Percentiles rank a stretch among this genome's conserved stretches.
These are phyloP conservation scores for Ajuga chamaepitys DNA, from an alignment of 257 asterid species.

Conservation along the genomic window DNA sequence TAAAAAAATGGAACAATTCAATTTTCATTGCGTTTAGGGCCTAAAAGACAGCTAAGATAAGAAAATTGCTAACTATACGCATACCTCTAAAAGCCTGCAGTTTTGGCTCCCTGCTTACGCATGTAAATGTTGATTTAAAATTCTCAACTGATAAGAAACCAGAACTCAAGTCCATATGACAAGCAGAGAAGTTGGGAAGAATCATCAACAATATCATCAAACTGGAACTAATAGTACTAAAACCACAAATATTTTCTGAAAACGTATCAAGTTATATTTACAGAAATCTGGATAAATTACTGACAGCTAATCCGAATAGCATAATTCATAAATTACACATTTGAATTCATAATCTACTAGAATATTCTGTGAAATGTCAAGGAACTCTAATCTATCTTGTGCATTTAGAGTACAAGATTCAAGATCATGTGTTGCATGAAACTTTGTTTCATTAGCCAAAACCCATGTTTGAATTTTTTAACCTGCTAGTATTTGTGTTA, in stretches of 20 bases:
- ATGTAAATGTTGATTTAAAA: constrained; percentile 61
- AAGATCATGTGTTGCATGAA: neutral
- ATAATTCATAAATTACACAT: constrained; percentile 46
- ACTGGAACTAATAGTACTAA: neutral
- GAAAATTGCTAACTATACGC: neutral
- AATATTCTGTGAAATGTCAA: too few relatives aligned
- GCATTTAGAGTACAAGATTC: constrained; percentile 1
- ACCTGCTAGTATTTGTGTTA: too few relatives aligned
- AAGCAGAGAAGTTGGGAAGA: constrained; percentile 54
- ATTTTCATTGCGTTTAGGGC: neutral
- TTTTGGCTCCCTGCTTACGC: constrained; percentile 72
- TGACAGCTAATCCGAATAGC: constrained; percentile 54
- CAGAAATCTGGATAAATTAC: constrained; percentile 57
- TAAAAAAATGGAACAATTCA: neutral
- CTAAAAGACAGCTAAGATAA: neutral
- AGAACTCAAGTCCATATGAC: constrained; percentile 57
- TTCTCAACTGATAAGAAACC: constrained; percentile 58
- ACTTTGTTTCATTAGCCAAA: neutral
- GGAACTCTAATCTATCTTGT: constrained; percentile 26
- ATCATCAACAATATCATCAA: constrained; percentile 10
- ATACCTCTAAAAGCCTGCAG: constrained; percentile 77
- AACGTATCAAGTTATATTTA: too few relatives aligned
- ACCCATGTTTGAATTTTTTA: neutral
- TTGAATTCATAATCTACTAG: constrained; percentile 58
- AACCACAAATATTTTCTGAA: neutral